A percentile compares a stretch with the other conserved stretches of the same genome.
Conservation (phyloP, 177 flowering plant species). For the Vitis hybrid region DNA sequence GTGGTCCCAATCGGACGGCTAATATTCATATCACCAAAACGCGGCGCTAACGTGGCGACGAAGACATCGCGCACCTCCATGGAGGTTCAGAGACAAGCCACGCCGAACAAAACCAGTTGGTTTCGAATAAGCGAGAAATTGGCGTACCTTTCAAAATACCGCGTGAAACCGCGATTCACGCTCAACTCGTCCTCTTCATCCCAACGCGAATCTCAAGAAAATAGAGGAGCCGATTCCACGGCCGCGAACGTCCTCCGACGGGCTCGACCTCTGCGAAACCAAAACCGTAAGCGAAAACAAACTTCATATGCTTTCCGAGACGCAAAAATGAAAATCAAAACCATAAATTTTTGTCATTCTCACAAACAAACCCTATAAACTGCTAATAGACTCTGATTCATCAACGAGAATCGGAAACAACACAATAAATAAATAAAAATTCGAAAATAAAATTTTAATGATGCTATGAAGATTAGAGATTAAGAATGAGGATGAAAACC, state of each 20-base stretch:
- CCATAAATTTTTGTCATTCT: background rate
- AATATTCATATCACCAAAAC: too few relatives aligned
- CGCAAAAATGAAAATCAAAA: background rate
- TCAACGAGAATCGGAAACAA: background rate
- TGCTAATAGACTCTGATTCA: background rate
- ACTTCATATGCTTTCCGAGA: background rate
- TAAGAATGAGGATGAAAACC: too few relatives aligned
- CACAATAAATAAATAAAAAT: background rate
- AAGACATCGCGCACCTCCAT: too few relatives aligned
- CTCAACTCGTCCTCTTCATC: constrained; percentile 7
- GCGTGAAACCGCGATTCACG: background rate
- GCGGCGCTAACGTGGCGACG: too few relatives aligned
- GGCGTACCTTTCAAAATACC: constrained; percentile 2
- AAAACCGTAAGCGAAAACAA: background rate
- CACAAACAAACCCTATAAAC: background rate
- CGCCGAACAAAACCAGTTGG: background rate
- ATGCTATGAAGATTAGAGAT: too few relatives aligned
- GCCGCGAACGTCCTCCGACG: too few relatives aligned
- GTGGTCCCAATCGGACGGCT: too few relatives aligned
- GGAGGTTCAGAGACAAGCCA: too few relatives aligned
- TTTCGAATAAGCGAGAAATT: background rate
- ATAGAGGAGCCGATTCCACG: background rate
- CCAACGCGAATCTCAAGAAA: constrained; percentile 11
- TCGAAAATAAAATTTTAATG: too few relatives aligned
- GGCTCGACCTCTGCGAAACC: constrained; percentile 3